Conservation (phyloP, 352 stramenopile genomes). For the Phytopythium sindhum region DNA sequence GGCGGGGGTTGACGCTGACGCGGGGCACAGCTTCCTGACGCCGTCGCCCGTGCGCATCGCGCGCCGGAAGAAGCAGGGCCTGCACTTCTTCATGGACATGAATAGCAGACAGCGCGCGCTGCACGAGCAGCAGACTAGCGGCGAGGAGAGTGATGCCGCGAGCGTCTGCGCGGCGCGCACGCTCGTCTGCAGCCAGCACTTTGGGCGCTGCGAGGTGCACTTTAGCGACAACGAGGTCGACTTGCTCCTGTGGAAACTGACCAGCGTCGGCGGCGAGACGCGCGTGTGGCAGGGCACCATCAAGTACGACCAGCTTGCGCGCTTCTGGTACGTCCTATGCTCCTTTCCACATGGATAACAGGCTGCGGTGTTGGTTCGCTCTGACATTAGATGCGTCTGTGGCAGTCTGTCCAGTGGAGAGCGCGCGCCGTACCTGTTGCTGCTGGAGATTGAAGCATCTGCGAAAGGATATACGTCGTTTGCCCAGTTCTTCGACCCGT, state of each 20-base stretch:
- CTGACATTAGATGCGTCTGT: not conserved
- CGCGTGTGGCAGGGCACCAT: conserved; percentile 27
- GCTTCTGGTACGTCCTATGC: conserved; percentile 31
- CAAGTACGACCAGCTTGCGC: conserved; percentile 35
- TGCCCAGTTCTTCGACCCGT: conserved; percentile 51
- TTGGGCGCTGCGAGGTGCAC: conserved; percentile 33
- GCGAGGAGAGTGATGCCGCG: conserved; percentile 8
- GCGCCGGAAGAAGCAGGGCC: not conserved
- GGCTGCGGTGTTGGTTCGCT: too few relatives aligned
- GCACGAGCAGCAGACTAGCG: not conserved
- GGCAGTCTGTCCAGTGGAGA: conserved; percentile 27
- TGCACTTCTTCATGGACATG: conserved; percentile 34
- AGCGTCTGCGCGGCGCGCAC: conserved; percentile 26
- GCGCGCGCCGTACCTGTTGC: conserved; percentile 45
- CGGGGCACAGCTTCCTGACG: not conserved
- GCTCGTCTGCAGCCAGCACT: conserved; percentile 37
- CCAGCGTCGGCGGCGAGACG: conserved; percentile 1
- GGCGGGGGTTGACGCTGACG: not conserved
- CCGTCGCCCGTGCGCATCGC: conserved; percentile 6
- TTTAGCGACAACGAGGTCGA: conserved; percentile 26
- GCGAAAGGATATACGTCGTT: conserved; percentile 29
- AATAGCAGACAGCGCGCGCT: conserved; percentile 2
- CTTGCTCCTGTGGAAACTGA: conserved; percentile 29
- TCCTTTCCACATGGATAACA: too few relatives aligned
- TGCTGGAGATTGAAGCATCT: conserved; percentile 40